These are phyloP conservation scores for Alternaria infectoria DNA, from an alignment of 2,329 filamentous ascomycete genomes.

Conservation along the genomic window DNA sequence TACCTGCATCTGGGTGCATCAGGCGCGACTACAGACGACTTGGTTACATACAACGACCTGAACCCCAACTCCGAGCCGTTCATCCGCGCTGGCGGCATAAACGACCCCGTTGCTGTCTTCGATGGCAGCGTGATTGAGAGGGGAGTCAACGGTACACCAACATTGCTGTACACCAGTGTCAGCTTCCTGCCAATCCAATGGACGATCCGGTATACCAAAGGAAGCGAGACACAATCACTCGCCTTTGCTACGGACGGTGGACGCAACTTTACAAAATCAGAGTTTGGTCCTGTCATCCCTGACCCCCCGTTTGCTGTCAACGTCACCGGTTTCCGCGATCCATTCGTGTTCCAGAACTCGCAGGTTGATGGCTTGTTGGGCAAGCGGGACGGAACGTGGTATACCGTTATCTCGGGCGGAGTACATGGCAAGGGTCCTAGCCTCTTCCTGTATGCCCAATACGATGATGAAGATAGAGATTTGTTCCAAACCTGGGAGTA, in stretches of 20 bases:
- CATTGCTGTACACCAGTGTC: conserved; percentile 55
- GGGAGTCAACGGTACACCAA: conserved; percentile 54
- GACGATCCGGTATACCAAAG: conserved; percentile 55
- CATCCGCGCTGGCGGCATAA: conserved; percentile 47
- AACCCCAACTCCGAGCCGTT: conserved; percentile 36
- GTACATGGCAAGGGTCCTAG: conserved; percentile 49
- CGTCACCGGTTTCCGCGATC: conserved; percentile 54
- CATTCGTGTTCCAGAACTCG: conserved; percentile 51
- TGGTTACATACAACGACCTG: conserved; percentile 52
- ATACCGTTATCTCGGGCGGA: conserved; percentile 50
- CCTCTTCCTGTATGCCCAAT: conserved; percentile 51
- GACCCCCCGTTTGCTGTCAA: conserved; percentile 50
- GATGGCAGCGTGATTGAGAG: conserved; percentile 54
- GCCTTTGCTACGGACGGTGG: conserved; percentile 51
- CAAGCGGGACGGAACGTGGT: conserved; percentile 47
- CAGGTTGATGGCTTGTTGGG: conserved; percentile 46
- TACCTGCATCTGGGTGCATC: conserved; percentile 50
- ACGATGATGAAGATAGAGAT: conserved; percentile 28
- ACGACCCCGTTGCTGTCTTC: conserved; percentile 55
- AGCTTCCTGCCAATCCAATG: conserved; percentile 55
- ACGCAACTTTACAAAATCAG: conserved; percentile 50
- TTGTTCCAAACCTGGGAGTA: conserved; percentile 50
- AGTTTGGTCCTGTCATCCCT: conserved; percentile 49
- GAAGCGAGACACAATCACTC: conserved; percentile 55
- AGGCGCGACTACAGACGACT: conserved; percentile 47